A percentile compares a stretch with the other conserved stretches of the same genome.
These are phyloP conservation scores for maize (Zea mays) DNA, from an alignment of 176 grass and related monocot species.

Conservation along the genomic window DNA sequence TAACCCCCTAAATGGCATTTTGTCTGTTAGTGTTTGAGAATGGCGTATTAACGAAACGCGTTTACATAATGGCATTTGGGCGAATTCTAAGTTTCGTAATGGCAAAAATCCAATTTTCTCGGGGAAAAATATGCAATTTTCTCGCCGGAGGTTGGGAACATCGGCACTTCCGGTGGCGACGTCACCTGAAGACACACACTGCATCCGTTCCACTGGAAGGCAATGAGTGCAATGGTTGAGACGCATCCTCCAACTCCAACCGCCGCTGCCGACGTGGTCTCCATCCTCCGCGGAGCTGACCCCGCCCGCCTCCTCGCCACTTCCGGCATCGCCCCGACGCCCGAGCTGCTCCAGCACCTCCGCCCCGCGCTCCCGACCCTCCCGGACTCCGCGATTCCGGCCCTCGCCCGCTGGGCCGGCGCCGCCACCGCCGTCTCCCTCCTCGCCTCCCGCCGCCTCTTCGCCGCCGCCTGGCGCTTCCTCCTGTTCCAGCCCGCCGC, in stretches of 20 bases:
- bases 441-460: slow-evolving; percentile 56
- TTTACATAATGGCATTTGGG: no score
- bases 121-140: no score
- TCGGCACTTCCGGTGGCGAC: no score
- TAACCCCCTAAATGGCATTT: no score
- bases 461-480: slow-evolving; percentile 65
- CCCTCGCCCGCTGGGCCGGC: slow-evolving; percentile 61
- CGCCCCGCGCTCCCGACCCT: slow-evolving; percentile 31
- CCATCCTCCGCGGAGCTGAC: slow-evolving; percentile 23
- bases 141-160: no score
- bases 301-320: slow-evolving; percentile 14
- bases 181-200: neutral
- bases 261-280: neutral
- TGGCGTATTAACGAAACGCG: no score
- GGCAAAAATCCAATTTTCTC: no score
- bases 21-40: no score
- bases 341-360: slow-evolving; percentile 41
- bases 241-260: neutral
- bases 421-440: slow-evolving; percentile 50
- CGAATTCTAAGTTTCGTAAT: no score
- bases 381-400: slow-evolving; percentile 42
- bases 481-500: slow-evolving; percentile 43
- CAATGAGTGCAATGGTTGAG: neutral
- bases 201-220: neutral
- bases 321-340: slow-evolving; percentile 28